A percentile compares a stretch with the other conserved stretches of the same genome.
phyloP scores from a whole-genome alignment of 1,284 basidiomycete genomes.

The Phylloboletellus chloephorus region DNA sequence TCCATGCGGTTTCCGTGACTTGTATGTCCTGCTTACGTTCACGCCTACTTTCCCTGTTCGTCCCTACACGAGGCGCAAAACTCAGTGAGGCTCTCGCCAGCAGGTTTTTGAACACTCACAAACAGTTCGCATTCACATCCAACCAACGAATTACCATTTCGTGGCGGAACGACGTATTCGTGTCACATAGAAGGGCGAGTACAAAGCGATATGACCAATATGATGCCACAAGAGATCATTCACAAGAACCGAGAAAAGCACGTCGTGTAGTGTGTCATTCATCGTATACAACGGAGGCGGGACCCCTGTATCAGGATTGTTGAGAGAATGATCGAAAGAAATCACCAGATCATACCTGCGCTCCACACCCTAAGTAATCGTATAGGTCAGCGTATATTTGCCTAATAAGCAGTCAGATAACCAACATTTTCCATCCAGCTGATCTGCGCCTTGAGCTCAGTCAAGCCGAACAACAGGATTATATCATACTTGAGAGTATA shows the following conservation, averaged over 20 bases:
- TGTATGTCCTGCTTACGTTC: not conserved
- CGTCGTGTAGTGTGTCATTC: conserved; percentile 10
- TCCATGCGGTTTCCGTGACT: conserved; percentile 8
- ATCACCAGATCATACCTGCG: conserved; percentile 22
- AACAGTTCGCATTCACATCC: not conserved
- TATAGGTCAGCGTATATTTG: not conserved
- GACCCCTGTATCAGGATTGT: conserved; percentile 25
- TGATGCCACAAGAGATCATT: not conserved
- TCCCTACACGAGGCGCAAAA: conserved; percentile 2
- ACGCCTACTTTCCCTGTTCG: not conserved
- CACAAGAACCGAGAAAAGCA: not conserved
- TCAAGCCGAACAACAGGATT: conserved; percentile 24
- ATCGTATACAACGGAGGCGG: conserved; percentile 36
- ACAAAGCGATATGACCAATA: not conserved
- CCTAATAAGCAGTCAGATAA: not conserved
- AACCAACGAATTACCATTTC: not conserved
- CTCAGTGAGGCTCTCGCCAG: not conserved
- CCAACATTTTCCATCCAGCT: conserved; percentile 20
- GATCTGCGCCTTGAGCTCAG: conserved; percentile 24
- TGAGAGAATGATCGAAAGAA: not conserved
- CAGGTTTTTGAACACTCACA: not conserved
- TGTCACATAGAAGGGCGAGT: not conserved
- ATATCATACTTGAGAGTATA: conserved; percentile 17
- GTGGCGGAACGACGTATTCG: not conserved
- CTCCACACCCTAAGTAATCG: conserved; percentile 21